Base-by-base conservation (phyloP, 2,329 filamentous ascomycete genomes). In the Aspergillus floridensis region DNA sequence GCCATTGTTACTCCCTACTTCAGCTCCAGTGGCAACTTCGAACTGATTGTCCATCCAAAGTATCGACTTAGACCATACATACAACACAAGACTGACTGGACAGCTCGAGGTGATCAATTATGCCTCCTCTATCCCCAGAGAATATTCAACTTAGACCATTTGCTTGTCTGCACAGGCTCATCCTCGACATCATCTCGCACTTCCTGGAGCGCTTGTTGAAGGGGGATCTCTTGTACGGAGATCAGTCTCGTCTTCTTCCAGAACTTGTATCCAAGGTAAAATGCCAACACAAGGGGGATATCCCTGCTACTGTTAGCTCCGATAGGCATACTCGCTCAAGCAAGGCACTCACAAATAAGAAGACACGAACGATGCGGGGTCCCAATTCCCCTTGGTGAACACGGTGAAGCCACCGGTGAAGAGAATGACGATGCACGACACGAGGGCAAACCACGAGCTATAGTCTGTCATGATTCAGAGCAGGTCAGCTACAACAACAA, bases 371-470 rank as follows among this genome's bases (percentile, higher is more conserved):
- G 73, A 76, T 21, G 80, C 80, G 0, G 83, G 68, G 57, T 82
- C 77, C 85, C 85, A 88, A 59, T 84, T 82, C 2, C 85, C 85
- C 38, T 74, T 74, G 1, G 84, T 86, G 59, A 88, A 88, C 3
- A 85, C 83, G 2, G 77, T 44, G 65, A 92, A 92, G 0, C 89
- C 89, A 41, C 86, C 84, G 4, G 89, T 92, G 46, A 92, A 78
- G 3, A 92, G 76, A 60, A 91, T 87, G 46, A 89, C 72, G 29
- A 86, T 76, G 68, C 82, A 85, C 63, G 87, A 84, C 61, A 79
- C 69, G 5, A 93, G 77, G 0, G 85, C 84, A 8, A 77, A 74
- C 65, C 81, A 87, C 0, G 89, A 89, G 12, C 81, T 83, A 64
- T 86, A 87, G 12, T 80, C 84, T 86, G 57, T 32, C 21, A 26